phyloP scores from a whole-genome alignment of 2,329 filamentous ascomycete species.

The Epicoccum nigrum region DNA sequence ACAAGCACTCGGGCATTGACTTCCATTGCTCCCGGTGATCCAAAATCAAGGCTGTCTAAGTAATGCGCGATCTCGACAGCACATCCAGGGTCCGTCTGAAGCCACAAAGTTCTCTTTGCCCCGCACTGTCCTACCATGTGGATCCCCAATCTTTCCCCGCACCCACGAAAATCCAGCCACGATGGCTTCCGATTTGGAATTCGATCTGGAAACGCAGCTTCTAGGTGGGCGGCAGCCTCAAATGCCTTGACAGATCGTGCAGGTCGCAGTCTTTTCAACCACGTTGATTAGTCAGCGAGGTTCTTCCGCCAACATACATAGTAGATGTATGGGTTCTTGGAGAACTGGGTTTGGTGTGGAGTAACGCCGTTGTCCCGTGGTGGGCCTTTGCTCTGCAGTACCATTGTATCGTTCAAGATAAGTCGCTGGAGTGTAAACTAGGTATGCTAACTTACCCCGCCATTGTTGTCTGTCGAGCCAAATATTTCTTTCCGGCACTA shows the following conservation, averaged over 20 bases:
- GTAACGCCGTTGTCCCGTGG: not conserved
- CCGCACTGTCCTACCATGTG: conserved; percentile 9
- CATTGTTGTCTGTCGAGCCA: conserved; percentile 18
- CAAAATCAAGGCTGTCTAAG: not conserved
- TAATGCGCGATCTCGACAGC: conserved; percentile 1
- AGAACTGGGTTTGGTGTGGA: not conserved
- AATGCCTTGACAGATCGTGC: too few species aligned
- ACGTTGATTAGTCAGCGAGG: not conserved
- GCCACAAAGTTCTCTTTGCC: not conserved
- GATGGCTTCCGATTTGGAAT: not conserved
- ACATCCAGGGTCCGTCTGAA: not conserved
- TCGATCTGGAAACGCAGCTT: not conserved
- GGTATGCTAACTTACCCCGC: conserved; percentile 31
- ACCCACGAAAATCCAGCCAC: conserved; percentile 6
- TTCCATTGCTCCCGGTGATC: not conserved
- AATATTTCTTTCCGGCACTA: conserved; percentile 20
- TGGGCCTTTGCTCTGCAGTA: conserved; percentile 1
- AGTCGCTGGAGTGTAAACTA: not conserved
- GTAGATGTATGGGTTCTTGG: not conserved
- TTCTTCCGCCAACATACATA: not conserved
- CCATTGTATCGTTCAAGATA: not conserved
- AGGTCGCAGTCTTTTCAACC: too few species aligned
- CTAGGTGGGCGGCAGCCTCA: not conserved
- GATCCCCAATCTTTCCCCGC: conserved; percentile 10
- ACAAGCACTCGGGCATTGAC: not conserved